Evolutionary conservation across 805 yeast species (phyloP).

Genomic region (Saturnispora zaruensis): DNA sequence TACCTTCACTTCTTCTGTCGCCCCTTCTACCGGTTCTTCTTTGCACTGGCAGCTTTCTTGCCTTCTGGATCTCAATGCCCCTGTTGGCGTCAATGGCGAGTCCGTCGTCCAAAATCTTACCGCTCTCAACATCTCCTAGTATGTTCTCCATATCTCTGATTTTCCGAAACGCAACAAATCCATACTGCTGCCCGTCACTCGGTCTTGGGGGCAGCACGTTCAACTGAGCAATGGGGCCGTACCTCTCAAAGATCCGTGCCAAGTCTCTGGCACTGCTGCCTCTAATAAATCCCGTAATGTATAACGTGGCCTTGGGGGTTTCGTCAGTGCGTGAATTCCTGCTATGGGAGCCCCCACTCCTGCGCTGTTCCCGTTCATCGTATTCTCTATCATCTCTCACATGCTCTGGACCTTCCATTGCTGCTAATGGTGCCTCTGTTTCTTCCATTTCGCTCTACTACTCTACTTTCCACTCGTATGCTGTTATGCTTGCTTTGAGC

Average conservation of each 20-base stretch:
- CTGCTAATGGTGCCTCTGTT: no score
- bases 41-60: conserved; percentile 43
- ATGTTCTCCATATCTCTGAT: conserved; percentile 48
- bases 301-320: conserved; percentile 20
- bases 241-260: conserved; percentile 55
- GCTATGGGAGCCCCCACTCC: not conserved
- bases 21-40: conserved; percentile 4
- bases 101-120: conserved; percentile 18
- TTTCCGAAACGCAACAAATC: conserved; percentile 52
- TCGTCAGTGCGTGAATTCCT: not conserved
- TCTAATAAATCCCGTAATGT: conserved; percentile 36
- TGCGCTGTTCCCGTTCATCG: not conserved
- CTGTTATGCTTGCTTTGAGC: not conserved
- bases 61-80: conserved; percentile 45
- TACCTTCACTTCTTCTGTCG: conserved; percentile 14
- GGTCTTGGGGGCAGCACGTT: conserved; percentile 57
- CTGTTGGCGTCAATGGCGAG: conserved; percentile 32
- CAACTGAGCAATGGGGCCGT: conserved; percentile 48
- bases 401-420: not conserved
- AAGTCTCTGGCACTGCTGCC: conserved; percentile 48
- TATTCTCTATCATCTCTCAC: not conserved
- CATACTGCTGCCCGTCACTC: conserved; percentile 51
- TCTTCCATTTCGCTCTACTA: not conserved
- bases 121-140: conserved; percentile 36
- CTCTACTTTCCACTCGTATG: not conserved